Base-by-base conservation (phyloP, 306 rosid genomes). In the Ormosia emarginata region DNA sequence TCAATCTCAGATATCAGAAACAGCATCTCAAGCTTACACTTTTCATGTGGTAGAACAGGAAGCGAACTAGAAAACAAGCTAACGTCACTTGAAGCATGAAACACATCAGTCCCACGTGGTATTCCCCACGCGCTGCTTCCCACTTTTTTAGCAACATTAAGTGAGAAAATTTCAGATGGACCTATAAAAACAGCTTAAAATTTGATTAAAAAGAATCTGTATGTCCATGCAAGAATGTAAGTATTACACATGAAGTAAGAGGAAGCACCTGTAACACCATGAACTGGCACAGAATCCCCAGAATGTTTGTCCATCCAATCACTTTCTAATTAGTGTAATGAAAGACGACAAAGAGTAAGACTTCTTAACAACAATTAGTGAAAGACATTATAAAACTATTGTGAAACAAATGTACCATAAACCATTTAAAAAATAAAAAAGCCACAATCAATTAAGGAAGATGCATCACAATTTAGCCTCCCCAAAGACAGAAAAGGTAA, bases 11-110 rank as follows among this genome's bases (percentile, higher is more conserved):
- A 37, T 74, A 47, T n/a, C n/a, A n/a, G 18, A 14, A 55, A 86
- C 46, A 15, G 64, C 30, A 79, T 65, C 75, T 62, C 50, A 53
- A 4, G 67, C 91, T 13, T 92, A 90, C 97, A 75, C 78, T 90
- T 89, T 85, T 89, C 87, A 85, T 81, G 92, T 11, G 87, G 86
- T 71, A 92, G 88, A 77, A 92, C 94, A 9, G 94, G 93, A 81
- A 92, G 88, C 8, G 93, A 90, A 71, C 90, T 87, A 15, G 94
- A 90, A 84, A 92, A 92, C 90, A 92, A 85, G 90, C 93, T 88
- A 78, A 80, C 82, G 44, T 87, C 92, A 86, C 65, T 87, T 47
- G 91, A 83, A 50, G 89, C 75, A 65, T 81, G 91, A 83, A 80
- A 84, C 6, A 84, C 70, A 80, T 85, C 79, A 76, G 80, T 53